These are phyloP conservation scores for Fraxinus angustifolia DNA, from an alignment of 305 asterid genomes.

Conservation along the genomic window DNA sequence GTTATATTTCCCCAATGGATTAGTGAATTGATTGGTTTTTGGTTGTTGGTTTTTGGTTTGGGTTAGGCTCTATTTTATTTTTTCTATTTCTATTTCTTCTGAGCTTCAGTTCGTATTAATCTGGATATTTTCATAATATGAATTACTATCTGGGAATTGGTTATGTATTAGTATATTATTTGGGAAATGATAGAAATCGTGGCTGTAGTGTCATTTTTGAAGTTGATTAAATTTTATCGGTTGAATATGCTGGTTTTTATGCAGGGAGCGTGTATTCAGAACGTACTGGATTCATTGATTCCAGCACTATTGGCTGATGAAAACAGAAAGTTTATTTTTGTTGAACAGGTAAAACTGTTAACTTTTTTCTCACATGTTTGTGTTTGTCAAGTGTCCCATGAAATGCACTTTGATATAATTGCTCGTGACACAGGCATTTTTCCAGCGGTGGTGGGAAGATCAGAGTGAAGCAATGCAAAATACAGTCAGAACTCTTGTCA, in stretches of 20 bases:
- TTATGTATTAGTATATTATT: background rate
- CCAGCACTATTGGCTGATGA: slow-evolving; percentile 79
- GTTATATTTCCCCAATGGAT: slow-evolving; percentile 26
- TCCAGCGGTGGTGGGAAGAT: slow-evolving; percentile 97
- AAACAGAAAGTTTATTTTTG: slow-evolving; percentile 78
- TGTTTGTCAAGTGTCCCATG: slow-evolving; percentile 8
- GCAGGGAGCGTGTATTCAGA: slow-evolving; percentile 92
- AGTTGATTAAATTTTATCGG: background rate
- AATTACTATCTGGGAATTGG: background rate
- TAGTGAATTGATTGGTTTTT: background rate
- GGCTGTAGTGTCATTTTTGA: background rate
- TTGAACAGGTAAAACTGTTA: slow-evolving; percentile 54
- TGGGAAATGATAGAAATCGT: background rate
- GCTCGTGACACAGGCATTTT: slow-evolving; percentile 64
- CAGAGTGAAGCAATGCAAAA: slow-evolving; percentile 65
- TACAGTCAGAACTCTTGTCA: slow-evolving; percentile 59
- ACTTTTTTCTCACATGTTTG: background rate
- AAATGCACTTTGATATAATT: slow-evolving; percentile 10
- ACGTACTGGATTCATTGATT: slow-evolving; percentile 86
- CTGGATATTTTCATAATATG: background rate
- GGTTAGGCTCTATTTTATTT: background rate
- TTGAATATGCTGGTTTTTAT: slow-evolving; percentile 17
- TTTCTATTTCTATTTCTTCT: background rate
- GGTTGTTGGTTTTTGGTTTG: background rate
- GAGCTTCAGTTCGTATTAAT: background rate